Percentiles rank a stretch among this genome's conserved stretches.
phyloP scores from a whole-genome alignment of 768 basidiomycete genomes.

The Kwoniella sp. region DNA sequence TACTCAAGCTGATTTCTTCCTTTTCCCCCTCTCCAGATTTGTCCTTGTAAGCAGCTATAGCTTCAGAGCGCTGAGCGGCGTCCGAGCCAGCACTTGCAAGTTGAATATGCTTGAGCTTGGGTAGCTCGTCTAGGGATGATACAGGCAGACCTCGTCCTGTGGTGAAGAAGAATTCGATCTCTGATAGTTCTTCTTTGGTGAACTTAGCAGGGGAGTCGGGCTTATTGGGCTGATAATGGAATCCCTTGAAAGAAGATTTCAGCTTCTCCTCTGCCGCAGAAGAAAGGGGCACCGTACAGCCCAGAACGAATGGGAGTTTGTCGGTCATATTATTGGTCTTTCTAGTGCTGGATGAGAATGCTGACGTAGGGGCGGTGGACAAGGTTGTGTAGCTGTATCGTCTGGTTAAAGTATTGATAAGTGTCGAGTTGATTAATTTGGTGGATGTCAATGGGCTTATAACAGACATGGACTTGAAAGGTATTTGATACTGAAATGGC shows the following conservation, averaged over 20 bases:
- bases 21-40: not conserved
- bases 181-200: constrained; percentile 12
- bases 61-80: constrained; percentile 3
- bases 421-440: too few species aligned
- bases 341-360: not conserved
- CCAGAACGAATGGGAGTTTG: constrained; percentile 11
- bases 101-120: constrained; percentile 47
- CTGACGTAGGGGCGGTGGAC: too few species aligned
- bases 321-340: not conserved
- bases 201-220: constrained; percentile 3
- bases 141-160: constrained; percentile 29
- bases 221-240: constrained; percentile 16
- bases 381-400: too few species aligned
- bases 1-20: constrained; percentile 36
- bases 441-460: too few species aligned
- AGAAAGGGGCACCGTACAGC: constrained; percentile 13
- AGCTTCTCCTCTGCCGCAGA: constrained; percentile 10
- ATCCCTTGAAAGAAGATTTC: not conserved
- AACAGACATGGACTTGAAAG: too few species aligned
- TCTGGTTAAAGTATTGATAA: too few species aligned
- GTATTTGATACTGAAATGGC: too few species aligned
- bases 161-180: constrained; percentile 39
- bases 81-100: constrained; percentile 44
- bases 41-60: constrained; percentile 10
- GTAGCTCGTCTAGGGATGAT: constrained; percentile 27